These are phyloP conservation scores for Cylindrotheca closterium DNA, from an alignment of 108 stramenopile species.

Conservation along the genomic window DNA sequence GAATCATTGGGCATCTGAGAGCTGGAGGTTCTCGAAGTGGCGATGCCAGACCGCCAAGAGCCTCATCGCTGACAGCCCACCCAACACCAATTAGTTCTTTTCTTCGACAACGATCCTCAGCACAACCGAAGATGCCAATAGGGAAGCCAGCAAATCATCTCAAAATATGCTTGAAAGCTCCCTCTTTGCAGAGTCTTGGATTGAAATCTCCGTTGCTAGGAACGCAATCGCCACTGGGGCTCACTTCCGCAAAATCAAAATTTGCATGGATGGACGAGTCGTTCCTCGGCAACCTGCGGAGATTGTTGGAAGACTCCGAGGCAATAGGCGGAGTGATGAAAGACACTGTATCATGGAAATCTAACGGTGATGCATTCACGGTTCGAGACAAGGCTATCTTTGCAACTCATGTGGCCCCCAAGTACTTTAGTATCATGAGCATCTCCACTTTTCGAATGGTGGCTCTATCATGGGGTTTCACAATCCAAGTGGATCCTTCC, in stretches of 20 bases:
- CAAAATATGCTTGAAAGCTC: too few relatives aligned
- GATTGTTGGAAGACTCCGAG: background rate
- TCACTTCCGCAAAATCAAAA: too few relatives aligned
- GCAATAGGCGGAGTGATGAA: background rate
- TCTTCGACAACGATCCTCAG: background rate
- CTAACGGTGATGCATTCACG: background rate
- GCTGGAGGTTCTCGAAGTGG: background rate
- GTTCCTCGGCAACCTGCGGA: background rate
- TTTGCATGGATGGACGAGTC: background rate
- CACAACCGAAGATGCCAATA: too few relatives aligned
- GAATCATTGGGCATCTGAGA: background rate
- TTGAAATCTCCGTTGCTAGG: too few relatives aligned
- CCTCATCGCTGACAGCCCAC: background rate
- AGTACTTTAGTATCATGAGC: background rate
- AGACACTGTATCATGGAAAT: background rate
- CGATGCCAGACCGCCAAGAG: background rate
- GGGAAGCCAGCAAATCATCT: too few relatives aligned
- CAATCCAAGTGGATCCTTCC: background rate
- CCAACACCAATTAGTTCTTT: background rate
- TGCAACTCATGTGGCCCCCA: background rate
- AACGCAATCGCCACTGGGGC: too few relatives aligned
- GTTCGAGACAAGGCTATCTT: background rate
- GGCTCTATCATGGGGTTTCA: background rate
- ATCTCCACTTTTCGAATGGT: background rate
- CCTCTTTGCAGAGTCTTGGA: too few relatives aligned